These are phyloP conservation scores for Fusarium aywerte DNA, from an alignment of 2,329 filamentous ascomycete species.

Conservation along the genomic window DNA sequence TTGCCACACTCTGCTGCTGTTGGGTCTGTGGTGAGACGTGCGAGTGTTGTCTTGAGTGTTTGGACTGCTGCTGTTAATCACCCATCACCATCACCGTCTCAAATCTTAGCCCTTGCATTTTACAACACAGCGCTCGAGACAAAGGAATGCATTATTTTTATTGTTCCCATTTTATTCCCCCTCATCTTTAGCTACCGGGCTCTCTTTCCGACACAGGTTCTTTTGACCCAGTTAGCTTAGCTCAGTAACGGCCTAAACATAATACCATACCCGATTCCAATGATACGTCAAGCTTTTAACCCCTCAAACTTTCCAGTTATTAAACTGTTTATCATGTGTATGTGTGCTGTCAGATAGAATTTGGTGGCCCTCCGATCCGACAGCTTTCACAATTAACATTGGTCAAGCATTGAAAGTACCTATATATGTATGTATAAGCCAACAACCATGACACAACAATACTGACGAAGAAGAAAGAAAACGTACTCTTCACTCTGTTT, in stretches of 20 bases:
- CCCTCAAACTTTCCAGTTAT: neutral
- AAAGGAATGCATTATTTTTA: conserved; percentile 1
- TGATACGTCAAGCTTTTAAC: neutral
- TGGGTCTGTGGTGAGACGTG: conserved; percentile 58
- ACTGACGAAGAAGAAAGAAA: too few species aligned
- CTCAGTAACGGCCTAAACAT: conserved; percentile 1
- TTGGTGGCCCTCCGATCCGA: neutral
- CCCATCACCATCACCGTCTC: neutral
- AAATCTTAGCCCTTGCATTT: conserved; percentile 14
- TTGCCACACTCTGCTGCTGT: conserved; percentile 58
- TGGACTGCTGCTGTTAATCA: conserved; percentile 54
- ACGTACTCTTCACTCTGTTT: conserved; percentile 48
- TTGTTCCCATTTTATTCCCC: neutral
- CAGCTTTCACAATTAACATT: conserved; percentile 46
- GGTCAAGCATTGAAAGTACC: conserved; percentile 52
- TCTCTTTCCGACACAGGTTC: neutral
- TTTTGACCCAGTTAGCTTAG: neutral
- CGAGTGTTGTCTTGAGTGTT: conserved; percentile 57
- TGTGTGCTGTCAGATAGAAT: neutral
- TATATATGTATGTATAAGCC: too few species aligned
- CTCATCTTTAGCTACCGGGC: neutral
- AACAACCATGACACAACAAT: too few species aligned
- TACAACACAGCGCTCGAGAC: neutral
- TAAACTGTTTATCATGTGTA: neutral
- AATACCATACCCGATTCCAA: conserved; percentile 20